Evolutionary conservation across 1,284 basidiomycete genomes (phyloP).

Genomic region (Leccinum fuscescens): DNA sequence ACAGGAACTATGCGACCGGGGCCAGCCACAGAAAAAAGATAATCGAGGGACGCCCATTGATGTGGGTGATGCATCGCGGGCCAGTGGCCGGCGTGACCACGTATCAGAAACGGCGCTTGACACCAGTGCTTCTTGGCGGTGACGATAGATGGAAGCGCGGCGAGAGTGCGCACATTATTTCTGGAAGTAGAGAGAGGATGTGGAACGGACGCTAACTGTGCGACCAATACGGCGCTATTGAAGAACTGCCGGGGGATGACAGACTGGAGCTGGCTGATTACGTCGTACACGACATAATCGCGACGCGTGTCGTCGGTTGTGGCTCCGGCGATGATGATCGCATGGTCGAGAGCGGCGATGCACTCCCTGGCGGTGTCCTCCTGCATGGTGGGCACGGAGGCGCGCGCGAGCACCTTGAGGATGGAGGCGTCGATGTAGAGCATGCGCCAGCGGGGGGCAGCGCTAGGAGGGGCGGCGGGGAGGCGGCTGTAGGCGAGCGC

Average conservation of each 20-base stretch:
- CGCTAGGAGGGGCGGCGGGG: constrained; percentile 23
- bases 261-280: constrained; percentile 55
- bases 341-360: constrained; percentile 69
- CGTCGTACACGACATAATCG: constrained; percentile 52
- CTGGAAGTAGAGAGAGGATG: constrained; percentile 21
- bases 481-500: constrained; percentile 38
- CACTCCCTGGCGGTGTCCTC: constrained; percentile 30
- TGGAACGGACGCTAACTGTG: constrained; percentile 10
- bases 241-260: constrained; percentile 9
- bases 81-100: constrained; percentile 61
- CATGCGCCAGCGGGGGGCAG: constrained; percentile 47
- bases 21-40: constrained; percentile 69
- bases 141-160: constrained; percentile 52
- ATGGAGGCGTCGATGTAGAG: constrained; percentile 67
- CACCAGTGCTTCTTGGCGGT: constrained; percentile 47
- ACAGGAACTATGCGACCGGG: constrained; percentile 85
- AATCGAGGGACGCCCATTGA: constrained; percentile 67
- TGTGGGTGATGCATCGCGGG: constrained; percentile 61
- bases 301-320: constrained; percentile 62
- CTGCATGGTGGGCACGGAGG: constrained; percentile 30
- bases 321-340: constrained; percentile 79
- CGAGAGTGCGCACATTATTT: constrained; percentile 38
- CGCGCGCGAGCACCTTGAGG: constrained; percentile 46
- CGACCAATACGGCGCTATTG: constrained; percentile 19
- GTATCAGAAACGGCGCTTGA: constrained; percentile 71